Conservation (phyloP, 352 stramenopile species). For the Phytophthora sojae region DNA sequence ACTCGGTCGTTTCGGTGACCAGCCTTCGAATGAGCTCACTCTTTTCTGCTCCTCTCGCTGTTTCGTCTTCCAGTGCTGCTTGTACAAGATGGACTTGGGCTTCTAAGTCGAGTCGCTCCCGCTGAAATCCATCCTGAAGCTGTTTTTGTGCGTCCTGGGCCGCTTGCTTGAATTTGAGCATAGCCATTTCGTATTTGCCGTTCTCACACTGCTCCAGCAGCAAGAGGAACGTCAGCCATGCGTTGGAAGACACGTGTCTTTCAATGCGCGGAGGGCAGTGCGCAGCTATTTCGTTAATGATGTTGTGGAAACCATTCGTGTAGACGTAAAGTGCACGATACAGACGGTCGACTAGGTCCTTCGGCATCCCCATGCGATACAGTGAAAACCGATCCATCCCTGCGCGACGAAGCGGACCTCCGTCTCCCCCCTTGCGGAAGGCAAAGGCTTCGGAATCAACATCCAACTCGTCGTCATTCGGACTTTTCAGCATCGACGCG, state of each 20-base stretch:
- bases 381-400: constrained; percentile 79
- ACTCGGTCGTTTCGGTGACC: constrained; percentile 43
- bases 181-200: constrained; percentile 87
- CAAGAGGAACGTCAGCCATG: constrained; percentile 80
- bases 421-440: constrained; percentile 52
- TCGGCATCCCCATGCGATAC: constrained; percentile 79
- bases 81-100: constrained; percentile 42
- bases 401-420: constrained; percentile 56
- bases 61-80: constrained; percentile 45
- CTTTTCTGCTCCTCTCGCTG: constrained; percentile 49
- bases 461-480: constrained; percentile 42
- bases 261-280: constrained; percentile 71
- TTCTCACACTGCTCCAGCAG: constrained; percentile 84
- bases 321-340: constrained; percentile 88
- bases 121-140: constrained; percentile 55
- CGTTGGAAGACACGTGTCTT: constrained; percentile 82
- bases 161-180: constrained; percentile 87
- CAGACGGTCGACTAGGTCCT: constrained; percentile 77
- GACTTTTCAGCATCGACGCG: constrained; percentile 41
- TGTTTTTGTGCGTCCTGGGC: constrained; percentile 61
- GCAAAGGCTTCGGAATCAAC: constrained; percentile 50
- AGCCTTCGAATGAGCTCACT: constrained; percentile 58
- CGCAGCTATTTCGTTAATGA: constrained; percentile 83
- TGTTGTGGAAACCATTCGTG: constrained; percentile 85
- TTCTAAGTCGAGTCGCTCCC: constrained; percentile 48